Base-by-base conservation (phyloP, 108 stramenopile species). In the Phaeodactylum tricornutum region DNA sequence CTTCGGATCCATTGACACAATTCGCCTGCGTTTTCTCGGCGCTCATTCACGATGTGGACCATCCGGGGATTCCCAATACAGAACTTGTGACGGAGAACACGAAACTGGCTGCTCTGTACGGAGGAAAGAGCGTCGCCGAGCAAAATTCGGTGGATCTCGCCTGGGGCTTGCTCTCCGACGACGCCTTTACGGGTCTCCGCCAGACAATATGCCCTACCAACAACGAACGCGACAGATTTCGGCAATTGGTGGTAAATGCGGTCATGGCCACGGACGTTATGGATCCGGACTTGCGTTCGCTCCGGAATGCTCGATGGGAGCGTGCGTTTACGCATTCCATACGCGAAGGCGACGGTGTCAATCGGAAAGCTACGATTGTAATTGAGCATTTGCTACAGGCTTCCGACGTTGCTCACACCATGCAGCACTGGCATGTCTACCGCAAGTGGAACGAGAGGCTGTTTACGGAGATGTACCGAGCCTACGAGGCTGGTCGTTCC, bases 341-440 rank as follows among this genome's bases (percentile, higher is more conserved):
- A 12, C 33, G 11, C 33, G 48, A 50, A 3, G 16, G 33, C 4
- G 31, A 29, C 9, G 20, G 4, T n/a, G n/a, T 23, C 4, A 20
- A 45, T 21, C 63, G 47, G 24, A 70, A 67, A 37, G 72, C 67
- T 15, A 69, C 60, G 2, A 72, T 61, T 15, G 56, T 73, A 3
- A 22, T 78, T 24, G 74, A 75, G 29, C 74, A 71, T 21, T 31
- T 75, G 45, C 58, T 75, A 21, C 50, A 53, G 34, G 74, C 66
- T 2, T 69, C 74, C 4, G 74, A 75, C 44, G 69, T 75, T 14
- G 61, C 64, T 20, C 61, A 69, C 9, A 27, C 66, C 39, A 50
- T 75, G 34, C 74, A 75, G 43, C 64, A 62, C 40, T 75, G 59
- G 59, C 55, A 64, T 8, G 56, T 59, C 21, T 67, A 50, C 31